phyloP scores from a whole-genome alignment of 2,329 filamentous ascomycete species.

The Madurella mycetomatis region DNA sequence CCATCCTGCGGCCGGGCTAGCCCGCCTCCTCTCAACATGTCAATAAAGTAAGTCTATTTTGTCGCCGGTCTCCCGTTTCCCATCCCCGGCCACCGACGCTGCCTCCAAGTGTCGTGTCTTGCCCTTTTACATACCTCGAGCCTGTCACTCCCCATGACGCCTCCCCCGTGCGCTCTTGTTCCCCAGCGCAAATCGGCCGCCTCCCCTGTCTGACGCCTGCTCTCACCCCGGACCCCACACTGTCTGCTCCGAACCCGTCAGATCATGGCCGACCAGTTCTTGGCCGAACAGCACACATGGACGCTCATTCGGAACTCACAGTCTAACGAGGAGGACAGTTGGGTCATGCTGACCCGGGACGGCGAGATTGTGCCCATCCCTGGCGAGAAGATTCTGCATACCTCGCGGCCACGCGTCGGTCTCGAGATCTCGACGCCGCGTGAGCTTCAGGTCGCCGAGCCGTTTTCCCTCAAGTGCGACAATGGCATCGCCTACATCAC shows the following conservation, averaged over 20 bases:
- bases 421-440: slow-evolving; percentile 69
- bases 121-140: slow-evolving; percentile 1
- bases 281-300: slow-evolving; percentile 36
- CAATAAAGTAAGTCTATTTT: slow-evolving; percentile 35
- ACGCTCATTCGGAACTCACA: slow-evolving; percentile 39
- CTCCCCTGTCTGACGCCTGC: slow-evolving; percentile 8
- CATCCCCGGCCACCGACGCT: neutral
- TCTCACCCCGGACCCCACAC: slow-evolving; percentile 17
- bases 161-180: slow-evolving; percentile 12
- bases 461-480: slow-evolving; percentile 67
- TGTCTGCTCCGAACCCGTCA: slow-evolving; percentile 4
- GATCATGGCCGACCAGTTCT: slow-evolving; percentile 37
- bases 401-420: slow-evolving; percentile 72
- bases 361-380: slow-evolving; percentile 78
- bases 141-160: slow-evolving; percentile 16
- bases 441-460: slow-evolving; percentile 57
- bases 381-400: slow-evolving; percentile 76
- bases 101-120: slow-evolving; percentile 3
- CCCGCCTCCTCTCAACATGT: slow-evolving; percentile 36
- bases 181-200: slow-evolving; percentile 8
- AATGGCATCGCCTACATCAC: slow-evolving; percentile 75
- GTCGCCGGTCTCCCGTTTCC: slow-evolving; percentile 10
- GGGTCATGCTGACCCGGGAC: slow-evolving; percentile 83
- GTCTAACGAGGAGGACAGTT: slow-evolving; percentile 57
- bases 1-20: slow-evolving; percentile 26